These are phyloP conservation scores for Corylus heterophylla DNA, from an alignment of 306 rosid genomes.

Conservation along the genomic window DNA sequence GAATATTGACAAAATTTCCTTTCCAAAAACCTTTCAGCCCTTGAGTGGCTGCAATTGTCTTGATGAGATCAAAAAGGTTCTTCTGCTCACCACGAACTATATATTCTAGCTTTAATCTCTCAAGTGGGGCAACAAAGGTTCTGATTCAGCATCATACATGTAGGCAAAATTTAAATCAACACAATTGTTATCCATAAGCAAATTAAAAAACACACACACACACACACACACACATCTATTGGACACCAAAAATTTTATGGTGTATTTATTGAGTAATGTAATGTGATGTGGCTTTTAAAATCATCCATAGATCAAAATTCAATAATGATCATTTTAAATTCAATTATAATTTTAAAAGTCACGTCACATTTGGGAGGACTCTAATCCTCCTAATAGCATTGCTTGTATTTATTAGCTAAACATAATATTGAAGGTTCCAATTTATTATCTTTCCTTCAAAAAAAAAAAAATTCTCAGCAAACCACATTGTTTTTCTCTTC, in stretches of 20 bases:
- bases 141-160: constrained; percentile 39
- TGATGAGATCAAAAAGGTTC: constrained; percentile 63
- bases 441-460: background rate
- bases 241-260: background rate
- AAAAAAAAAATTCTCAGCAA: background rate
- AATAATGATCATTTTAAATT: no score
- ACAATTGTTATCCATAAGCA: background rate
- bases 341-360: no score
- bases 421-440: background rate
- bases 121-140: constrained; percentile 96
- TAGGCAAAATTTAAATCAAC: background rate
- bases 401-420: background rate
- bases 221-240: background rate
- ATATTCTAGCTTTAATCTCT: constrained; percentile 95
- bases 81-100: constrained; percentile 83
- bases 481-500: background rate
- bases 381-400: no score
- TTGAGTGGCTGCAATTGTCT: constrained; percentile 68
- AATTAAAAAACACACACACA: background rate
- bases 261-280: background rate
- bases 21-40: constrained; percentile 96
- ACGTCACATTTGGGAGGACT: no score
- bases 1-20: constrained; percentile 87
- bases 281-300: no score
- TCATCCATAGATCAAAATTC: no score